Conservation (phyloP, 768 basidiomycete genomes). For the Agaricus subrufescens region DNA sequence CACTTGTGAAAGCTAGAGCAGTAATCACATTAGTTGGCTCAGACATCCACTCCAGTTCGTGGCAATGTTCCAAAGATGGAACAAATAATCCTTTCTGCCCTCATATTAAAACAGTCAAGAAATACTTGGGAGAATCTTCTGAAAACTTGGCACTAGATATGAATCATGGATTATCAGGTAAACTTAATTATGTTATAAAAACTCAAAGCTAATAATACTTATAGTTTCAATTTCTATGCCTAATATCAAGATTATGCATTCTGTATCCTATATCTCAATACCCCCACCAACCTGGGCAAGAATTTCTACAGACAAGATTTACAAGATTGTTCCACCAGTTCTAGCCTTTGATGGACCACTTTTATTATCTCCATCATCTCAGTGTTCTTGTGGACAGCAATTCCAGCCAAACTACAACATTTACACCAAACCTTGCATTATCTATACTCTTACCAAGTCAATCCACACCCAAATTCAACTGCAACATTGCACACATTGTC, state of each 20-base stretch:
- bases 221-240: background rate
- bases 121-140: background rate
- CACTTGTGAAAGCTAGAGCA: background rate
- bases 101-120: background rate
- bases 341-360: background rate
- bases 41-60: background rate
- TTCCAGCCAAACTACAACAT: background rate
- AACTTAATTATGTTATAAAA: background rate
- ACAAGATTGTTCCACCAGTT: background rate
- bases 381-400: background rate
- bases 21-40: background rate
- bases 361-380: background rate
- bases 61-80: background rate
- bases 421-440: constrained; percentile 1
- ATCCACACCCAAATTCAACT: constrained; percentile 9
- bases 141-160: background rate
- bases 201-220: background rate
- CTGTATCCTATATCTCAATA: background rate
- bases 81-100: background rate
- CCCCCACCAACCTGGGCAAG: background rate
- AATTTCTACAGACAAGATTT: background rate
- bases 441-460: constrained; percentile 12
- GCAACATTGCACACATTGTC: constrained; percentile 14
- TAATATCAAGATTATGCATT: background rate
- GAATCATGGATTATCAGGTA: background rate